Conservation (phyloP, 2,329 filamentous ascomycete species). For the Pleurostoma richardsiae region DNA sequence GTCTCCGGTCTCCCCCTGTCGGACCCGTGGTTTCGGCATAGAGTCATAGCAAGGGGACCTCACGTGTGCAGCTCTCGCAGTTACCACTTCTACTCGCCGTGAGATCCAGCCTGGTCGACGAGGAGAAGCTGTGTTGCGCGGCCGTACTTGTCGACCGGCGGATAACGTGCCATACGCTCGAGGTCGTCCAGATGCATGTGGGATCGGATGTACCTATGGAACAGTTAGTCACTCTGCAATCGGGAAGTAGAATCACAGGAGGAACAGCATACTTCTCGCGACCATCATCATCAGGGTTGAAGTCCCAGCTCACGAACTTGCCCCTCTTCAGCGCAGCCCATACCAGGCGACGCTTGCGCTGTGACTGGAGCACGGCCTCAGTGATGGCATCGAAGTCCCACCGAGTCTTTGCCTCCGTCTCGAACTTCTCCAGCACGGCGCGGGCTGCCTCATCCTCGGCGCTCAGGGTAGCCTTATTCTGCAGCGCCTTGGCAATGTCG, state of each 20-base stretch:
- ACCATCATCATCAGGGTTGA: slow-evolving; percentile 68
- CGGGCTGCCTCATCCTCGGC: slow-evolving; percentile 40
- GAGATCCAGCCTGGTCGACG: slow-evolving; percentile 36
- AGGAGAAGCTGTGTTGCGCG: slow-evolving; percentile 37
- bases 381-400: slow-evolving; percentile 84
- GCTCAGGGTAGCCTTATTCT: slow-evolving; percentile 28
- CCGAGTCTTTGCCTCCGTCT: slow-evolving; percentile 64
- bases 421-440: slow-evolving; percentile 58
- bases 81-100: slow-evolving; percentile 25
- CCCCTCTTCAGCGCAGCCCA: slow-evolving; percentile 77
- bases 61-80: neutral
- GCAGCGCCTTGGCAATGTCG: slow-evolving; percentile 56
- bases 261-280: slow-evolving; percentile 51
- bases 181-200: slow-evolving; percentile 77
- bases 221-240: slow-evolving; percentile 18
- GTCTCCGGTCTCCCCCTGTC: no score
- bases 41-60: neutral
- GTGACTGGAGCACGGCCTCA: slow-evolving; percentile 66
- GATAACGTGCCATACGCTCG: slow-evolving; percentile 71
- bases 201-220: slow-evolving; percentile 76
- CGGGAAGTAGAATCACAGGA: neutral
- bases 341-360: slow-evolving; percentile 73
- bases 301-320: slow-evolving; percentile 78
- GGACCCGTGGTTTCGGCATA: neutral
- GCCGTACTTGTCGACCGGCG: slow-evolving; percentile 54